Evolutionary conservation across 805 yeast genomes (phyloP).

Genomic region (Debaryomyces hansenii): DNA sequence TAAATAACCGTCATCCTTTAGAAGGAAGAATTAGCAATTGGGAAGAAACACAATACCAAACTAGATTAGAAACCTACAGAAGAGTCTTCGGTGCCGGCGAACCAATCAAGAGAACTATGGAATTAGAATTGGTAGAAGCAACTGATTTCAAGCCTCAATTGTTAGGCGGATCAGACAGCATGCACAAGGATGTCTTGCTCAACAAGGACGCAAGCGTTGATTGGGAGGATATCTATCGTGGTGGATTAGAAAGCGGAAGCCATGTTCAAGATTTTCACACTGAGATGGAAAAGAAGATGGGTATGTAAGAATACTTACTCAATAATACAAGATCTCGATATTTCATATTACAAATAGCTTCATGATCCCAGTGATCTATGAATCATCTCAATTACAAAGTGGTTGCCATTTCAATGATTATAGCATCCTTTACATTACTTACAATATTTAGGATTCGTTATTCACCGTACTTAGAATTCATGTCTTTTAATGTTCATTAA

Average conservation of each 20-base stretch:
- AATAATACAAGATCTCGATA: too few species aligned
- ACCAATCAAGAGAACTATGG: conserved; percentile 92
- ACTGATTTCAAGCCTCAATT: conserved; percentile 68
- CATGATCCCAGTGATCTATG: too few species aligned
- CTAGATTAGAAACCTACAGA: conserved; percentile 75
- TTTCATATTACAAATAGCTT: too few species aligned
- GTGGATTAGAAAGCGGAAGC: conserved; percentile 44
- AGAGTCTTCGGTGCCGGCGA: conserved; percentile 90
- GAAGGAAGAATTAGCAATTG: conserved; percentile 74
- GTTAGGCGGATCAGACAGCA: conserved; percentile 55
- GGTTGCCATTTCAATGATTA: too few species aligned
- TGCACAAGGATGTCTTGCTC: conserved; percentile 76
- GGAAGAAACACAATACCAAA: conserved; percentile 72
- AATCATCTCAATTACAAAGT: too few species aligned
- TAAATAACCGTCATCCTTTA: conserved; percentile 83
- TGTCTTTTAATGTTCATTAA: too few species aligned
- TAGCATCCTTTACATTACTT: too few species aligned
- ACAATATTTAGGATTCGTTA: too few species aligned
- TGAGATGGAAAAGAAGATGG: conserved; percentile 67
- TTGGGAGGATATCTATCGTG: conserved; percentile 91
- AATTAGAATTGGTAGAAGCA: conserved; percentile 66
- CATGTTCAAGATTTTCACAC: conserved; percentile 60
- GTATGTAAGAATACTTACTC: conserved; percentile 30
- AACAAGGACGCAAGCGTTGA: conserved; percentile 78
- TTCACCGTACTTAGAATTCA: too few species aligned